These are phyloP conservation scores for Botrytis tulipae DNA, from an alignment of 2,329 filamentous ascomycete species.

Conservation along the genomic window DNA sequence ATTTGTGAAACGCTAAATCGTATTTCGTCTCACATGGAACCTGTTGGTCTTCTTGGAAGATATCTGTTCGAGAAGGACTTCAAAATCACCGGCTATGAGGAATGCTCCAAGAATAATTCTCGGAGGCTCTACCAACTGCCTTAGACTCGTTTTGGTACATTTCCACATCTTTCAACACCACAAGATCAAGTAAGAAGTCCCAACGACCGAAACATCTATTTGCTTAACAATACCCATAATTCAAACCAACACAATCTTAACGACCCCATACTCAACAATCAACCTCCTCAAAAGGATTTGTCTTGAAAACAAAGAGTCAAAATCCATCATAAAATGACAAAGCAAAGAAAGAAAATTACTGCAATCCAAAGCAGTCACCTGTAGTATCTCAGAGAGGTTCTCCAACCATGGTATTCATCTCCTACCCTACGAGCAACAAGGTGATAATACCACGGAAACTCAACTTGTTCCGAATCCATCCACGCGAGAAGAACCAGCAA, in stretches of 20 bases:
- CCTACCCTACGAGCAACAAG: not conserved
- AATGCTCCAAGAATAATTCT: not conserved
- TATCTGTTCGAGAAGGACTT: not conserved
- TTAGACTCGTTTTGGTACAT: not conserved
- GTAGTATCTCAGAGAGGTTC: not conserved
- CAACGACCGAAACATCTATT: not conserved
- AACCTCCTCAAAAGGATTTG: no score
- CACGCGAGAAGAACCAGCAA: not conserved
- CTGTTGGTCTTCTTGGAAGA: not conserved
- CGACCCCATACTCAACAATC: not conserved
- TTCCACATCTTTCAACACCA: not conserved
- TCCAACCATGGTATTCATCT: not conserved
- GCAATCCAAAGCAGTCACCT: not conserved
- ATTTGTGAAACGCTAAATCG: slow-evolving; percentile 48
- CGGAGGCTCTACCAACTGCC: not conserved
- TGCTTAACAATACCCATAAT: not conserved
- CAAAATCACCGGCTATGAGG: not conserved
- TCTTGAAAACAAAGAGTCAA: not conserved
- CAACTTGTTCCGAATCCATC: not conserved
- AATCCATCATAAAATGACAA: not conserved
- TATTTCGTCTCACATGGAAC: not conserved
- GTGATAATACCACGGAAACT: not conserved
- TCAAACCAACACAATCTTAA: not conserved
- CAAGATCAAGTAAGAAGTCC: not conserved
- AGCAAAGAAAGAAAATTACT: not conserved